Evolutionary conservation across 495 filamentous ascomycete genomes (phyloP), one percentile per base, ranked within the genome.

Genomic region (Neurospora intermedia): DNA sequence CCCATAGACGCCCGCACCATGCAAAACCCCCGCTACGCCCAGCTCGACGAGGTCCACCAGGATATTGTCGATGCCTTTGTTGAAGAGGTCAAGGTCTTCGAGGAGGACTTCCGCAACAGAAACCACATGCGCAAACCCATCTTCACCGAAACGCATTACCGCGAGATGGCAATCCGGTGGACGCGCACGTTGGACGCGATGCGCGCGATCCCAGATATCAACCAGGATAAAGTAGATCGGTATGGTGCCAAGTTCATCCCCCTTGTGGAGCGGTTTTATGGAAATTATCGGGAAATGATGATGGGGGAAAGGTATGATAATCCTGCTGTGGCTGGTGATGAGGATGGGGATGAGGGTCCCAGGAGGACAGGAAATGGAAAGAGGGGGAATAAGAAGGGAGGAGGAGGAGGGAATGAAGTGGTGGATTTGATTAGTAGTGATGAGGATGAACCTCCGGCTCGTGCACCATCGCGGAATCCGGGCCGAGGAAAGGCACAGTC

Each of bases 131-230:
- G 90, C 13, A 85, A 87, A 69, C 91, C 92, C 3, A 80, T 88
- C 35, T 98, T 98, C 79, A 90, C 90, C 1, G 93, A 97, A 76
- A 86, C 85, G 39, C 84, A 93, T 2, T 83, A 96, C 70, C 90
- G 94, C 38, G 90, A 93, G 77, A 97, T 99, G 91, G 93, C 89
- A 6, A 91, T 97, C 48, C 77, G 83, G 40, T 94, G 95, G 74
- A 90, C 87, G 76, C 83, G 87, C 81, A 85, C 83, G 41, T 46
- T 84, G 46, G 83, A 82, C 4, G 84, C 91, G 73, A 89, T 99
- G 86, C 82, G 82, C 43, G 77, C 80, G 6, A 93, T 98, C 72
- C 87, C 86, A 0, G 88, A 88, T 15, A 91, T 97, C 71, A 89
- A 93, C 70, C 75, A 80, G 11, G 89, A 93, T 27, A 92, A 89